Conservation (phyloP, 768 basidiomycete species). For the Pleurotus citrinopileatus region DNA sequence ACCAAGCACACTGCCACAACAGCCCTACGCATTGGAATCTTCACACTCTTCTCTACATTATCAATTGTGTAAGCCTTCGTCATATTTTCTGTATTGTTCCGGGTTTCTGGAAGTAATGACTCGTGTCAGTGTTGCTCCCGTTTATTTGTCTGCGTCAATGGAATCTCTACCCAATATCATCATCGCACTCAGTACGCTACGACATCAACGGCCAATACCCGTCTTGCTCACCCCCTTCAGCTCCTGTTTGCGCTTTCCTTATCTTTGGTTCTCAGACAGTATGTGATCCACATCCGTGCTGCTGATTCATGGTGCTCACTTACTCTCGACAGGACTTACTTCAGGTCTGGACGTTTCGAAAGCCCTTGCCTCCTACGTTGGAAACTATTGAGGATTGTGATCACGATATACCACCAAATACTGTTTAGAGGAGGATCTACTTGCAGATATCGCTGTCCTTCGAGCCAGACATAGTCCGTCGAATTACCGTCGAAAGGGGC, state of each 20-base stretch:
- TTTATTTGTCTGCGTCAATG: not conserved
- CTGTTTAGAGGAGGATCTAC: too few relatives aligned
- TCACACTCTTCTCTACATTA: not conserved
- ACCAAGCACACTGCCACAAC: not conserved
- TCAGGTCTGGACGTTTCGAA: not conserved
- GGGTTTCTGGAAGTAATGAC: not conserved
- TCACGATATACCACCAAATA: too few relatives aligned
- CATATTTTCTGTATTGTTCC: not conserved
- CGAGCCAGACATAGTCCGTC: too few relatives aligned
- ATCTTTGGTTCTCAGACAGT: constrained; percentile 3
- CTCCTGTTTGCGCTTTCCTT: constrained; percentile 1
- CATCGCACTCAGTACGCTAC: constrained; percentile 3
- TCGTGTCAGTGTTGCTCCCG: constrained; percentile 1
- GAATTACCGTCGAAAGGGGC: too few relatives aligned
- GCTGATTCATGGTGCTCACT: not conserved
- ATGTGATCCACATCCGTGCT: not conserved
- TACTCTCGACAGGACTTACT: constrained; percentile 1
- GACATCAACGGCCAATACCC: not conserved
- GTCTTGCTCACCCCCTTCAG: not conserved
- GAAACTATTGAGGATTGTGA: too few relatives aligned
- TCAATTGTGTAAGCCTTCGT: not conserved
- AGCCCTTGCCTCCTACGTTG: too few relatives aligned
- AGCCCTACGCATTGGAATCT: not conserved
- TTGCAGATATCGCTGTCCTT: too few relatives aligned
- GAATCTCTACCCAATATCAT: constrained; percentile 1